phyloP scores from a whole-genome alignment of 768 basidiomycete genomes.

The Panaeolus papilionaceus region DNA sequence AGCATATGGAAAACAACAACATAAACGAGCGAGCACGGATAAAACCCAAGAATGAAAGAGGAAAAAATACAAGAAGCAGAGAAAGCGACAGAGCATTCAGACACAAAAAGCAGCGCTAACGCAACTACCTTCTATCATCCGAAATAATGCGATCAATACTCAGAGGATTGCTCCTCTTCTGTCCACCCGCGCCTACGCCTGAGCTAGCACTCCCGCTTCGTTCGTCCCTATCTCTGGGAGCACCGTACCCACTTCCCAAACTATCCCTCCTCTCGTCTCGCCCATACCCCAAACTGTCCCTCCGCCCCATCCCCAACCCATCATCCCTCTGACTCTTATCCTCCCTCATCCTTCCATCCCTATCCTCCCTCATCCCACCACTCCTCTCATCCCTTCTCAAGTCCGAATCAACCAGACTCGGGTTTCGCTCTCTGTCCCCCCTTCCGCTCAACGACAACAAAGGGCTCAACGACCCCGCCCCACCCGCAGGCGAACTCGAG shows the following conservation, averaged over 20 bases:
- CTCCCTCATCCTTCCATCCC: slow-evolving; percentile 19
- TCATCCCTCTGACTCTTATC: slow-evolving; percentile 20
- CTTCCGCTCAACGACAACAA: slow-evolving; percentile 7
- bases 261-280: slow-evolving; percentile 22
- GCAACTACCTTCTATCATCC: slow-evolving; percentile 42
- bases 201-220: slow-evolving; percentile 28
- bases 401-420: background rate
- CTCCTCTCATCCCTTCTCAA: slow-evolving; percentile 21
- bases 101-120: background rate
- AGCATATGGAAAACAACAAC: background rate
- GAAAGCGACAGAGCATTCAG: background rate
- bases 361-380: slow-evolving; percentile 25
- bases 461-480: background rate
- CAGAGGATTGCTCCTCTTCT: slow-evolving; percentile 66
- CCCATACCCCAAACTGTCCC: slow-evolving; percentile 15
- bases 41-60: background rate
- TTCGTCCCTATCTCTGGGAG: slow-evolving; percentile 28
- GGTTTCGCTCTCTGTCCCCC: background rate
- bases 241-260: slow-evolving; percentile 23
- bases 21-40: background rate
- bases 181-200: slow-evolving; percentile 21
- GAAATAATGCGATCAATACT: slow-evolving; percentile 78
- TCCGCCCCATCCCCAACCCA: slow-evolving; percentile 17
- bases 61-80: background rate
- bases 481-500: slow-evolving; percentile 16